phyloP scores from a whole-genome alignment of 2,329 filamentous ascomycete genomes.

The Chalara sp. region DNA sequence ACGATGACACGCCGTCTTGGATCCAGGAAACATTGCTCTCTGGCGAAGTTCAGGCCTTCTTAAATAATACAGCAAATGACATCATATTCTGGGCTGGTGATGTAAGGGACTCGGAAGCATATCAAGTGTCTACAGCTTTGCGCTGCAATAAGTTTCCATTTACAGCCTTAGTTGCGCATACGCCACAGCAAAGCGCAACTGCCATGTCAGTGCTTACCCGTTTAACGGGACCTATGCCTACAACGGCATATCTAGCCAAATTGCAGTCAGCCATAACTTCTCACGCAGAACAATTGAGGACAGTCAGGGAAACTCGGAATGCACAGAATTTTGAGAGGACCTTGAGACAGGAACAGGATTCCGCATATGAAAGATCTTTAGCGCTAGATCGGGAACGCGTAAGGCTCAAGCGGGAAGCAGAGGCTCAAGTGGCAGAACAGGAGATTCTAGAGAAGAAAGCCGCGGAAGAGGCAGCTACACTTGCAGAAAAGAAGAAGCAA shows the following conservation, averaged over 20 bases:
- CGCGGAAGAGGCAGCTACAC: slow-evolving; percentile 48
- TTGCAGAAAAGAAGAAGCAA: slow-evolving; percentile 46
- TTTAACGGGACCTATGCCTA: slow-evolving; percentile 63
- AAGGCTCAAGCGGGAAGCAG: slow-evolving; percentile 68
- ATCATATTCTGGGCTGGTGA: slow-evolving; percentile 90
- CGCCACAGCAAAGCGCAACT: slow-evolving; percentile 73
- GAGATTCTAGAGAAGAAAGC: slow-evolving; percentile 54
- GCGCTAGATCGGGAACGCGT: slow-evolving; percentile 83
- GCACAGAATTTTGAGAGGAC: slow-evolving; percentile 77
- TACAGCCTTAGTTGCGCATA: slow-evolving; percentile 77
- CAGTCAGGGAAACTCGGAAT: slow-evolving; percentile 66
- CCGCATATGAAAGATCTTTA: slow-evolving; percentile 86
- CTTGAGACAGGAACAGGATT: slow-evolving; percentile 83
- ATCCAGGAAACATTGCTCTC: slow-evolving; percentile 75
- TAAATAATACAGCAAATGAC: slow-evolving; percentile 70
- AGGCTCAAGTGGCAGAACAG: slow-evolving; percentile 61
- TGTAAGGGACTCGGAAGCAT: slow-evolving; percentile 87
- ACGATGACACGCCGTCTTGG: slow-evolving; percentile 84
- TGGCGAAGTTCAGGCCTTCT: slow-evolving; percentile 64
- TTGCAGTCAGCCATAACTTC: slow-evolving; percentile 66
- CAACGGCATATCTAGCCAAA: slow-evolving; percentile 68
- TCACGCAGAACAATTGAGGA: slow-evolving; percentile 68
- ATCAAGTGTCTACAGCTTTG: slow-evolving; percentile 82
- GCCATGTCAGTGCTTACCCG: slow-evolving; percentile 87
- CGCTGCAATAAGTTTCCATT: slow-evolving; percentile 92